Conservation (phyloP, 139 green algal genomes). For the Picochlorum sp. region DNA sequence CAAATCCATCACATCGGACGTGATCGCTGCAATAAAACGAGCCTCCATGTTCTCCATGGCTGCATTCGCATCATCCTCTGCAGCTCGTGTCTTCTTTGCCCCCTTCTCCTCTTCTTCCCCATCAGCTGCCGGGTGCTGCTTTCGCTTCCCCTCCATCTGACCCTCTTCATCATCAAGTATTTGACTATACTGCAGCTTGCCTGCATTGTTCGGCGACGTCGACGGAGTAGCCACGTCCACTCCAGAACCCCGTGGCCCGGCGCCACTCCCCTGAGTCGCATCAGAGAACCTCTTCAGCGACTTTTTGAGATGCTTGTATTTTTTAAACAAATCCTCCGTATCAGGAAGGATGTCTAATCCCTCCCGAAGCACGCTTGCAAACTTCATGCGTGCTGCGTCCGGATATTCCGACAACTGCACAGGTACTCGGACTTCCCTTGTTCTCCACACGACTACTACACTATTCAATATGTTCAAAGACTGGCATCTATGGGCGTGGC, state of each 20-base stretch:
- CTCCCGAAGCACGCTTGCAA: conserved; percentile 51
- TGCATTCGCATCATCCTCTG: conserved; percentile 2
- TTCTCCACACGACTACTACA: no score
- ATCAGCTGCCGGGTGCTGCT: no score
- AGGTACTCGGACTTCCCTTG: not conserved
- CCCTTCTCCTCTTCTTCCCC: not conserved
- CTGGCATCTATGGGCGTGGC: no score
- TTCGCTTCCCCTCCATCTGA: no score
- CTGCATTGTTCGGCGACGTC: not conserved
- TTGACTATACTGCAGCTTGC: not conserved
- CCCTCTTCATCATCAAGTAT: no score
- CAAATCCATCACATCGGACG: conserved; percentile 45
- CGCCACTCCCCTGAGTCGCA: not conserved
- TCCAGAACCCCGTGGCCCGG: no score
- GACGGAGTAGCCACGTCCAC: not conserved
- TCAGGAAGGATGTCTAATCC: conserved; percentile 51
- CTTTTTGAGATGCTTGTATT: conserved; percentile 69
- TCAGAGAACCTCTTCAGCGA: conserved; percentile 31
- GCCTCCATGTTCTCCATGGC: conserved; percentile 20
- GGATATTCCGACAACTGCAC: not conserved
- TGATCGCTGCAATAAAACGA: conserved; percentile 39
- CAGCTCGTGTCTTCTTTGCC: not conserved
- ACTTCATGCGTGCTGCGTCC: conserved; percentile 57
- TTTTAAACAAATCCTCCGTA: conserved; percentile 45
- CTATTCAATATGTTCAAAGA: no score